Conservation (phyloP, 2,329 filamentous ascomycete species). For the Cadophora gregata region DNA sequence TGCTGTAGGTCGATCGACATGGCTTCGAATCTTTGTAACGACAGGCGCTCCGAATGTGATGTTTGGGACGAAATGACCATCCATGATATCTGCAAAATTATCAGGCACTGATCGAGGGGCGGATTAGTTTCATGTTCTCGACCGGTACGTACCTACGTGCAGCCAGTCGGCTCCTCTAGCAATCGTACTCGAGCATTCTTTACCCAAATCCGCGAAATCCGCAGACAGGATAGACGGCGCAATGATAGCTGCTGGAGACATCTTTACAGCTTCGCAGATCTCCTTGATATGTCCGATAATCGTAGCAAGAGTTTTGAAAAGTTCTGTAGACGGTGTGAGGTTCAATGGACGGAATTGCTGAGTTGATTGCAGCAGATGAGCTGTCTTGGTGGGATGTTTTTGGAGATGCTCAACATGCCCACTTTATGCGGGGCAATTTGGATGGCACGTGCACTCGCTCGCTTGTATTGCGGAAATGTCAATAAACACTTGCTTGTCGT, state of each 20-base stretch:
- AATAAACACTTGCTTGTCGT: no score
- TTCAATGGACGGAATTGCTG: background rate
- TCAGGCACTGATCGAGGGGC: slow-evolving; percentile 13
- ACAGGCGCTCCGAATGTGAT: slow-evolving; percentile 96
- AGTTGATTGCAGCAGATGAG: background rate
- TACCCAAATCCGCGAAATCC: slow-evolving; percentile 88
- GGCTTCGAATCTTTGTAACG: slow-evolving; percentile 88
- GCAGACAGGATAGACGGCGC: slow-evolving; percentile 98
- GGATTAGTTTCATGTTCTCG: background rate
- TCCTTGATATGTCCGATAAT: background rate
- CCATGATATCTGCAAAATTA: slow-evolving; percentile 83
- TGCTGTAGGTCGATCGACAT: slow-evolving; percentile 77
- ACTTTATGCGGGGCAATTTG: background rate
- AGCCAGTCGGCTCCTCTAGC: slow-evolving; percentile 88
- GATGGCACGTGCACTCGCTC: background rate
- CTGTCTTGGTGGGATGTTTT: slow-evolving; percentile 16
- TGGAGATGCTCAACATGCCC: background rate
- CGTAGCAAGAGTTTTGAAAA: background rate
- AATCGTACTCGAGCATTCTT: slow-evolving; percentile 87
- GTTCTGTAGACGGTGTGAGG: background rate
- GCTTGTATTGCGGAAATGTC: no score
- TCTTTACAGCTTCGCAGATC: slow-evolving; percentile 47
- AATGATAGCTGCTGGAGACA: slow-evolving; percentile 92
- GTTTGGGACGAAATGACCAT: slow-evolving; percentile 98
- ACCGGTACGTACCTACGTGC: slow-evolving; percentile 52